Evolutionary conservation across 306 rosid genomes (phyloP).

Genomic region (Glycyrrhiza uralensis): DNA sequence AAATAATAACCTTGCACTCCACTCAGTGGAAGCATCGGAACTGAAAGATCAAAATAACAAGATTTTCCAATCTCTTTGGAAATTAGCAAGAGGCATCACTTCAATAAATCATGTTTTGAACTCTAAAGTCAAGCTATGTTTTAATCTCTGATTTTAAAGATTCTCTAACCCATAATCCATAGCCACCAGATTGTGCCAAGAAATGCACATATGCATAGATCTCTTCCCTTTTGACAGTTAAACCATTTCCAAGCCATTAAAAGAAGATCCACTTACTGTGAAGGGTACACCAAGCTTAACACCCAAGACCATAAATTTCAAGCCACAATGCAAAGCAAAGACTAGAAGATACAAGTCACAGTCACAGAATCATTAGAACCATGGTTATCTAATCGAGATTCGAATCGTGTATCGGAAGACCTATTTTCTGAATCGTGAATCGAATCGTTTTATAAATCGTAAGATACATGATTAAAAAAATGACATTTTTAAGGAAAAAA

Average conservation of each 20-base stretch:
- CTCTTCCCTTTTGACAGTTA: background rate
- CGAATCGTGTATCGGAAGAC: no score
- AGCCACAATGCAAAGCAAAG: background rate
- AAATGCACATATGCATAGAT: background rate
- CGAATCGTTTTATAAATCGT: no score
- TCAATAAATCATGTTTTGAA: background rate
- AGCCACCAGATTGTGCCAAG: background rate
- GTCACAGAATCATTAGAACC: background rate
- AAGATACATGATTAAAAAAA: no score
- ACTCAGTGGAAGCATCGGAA: background rate
- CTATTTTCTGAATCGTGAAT: no score
- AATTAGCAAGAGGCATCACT: background rate
- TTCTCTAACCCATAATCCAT: background rate
- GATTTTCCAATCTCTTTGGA: background rate
- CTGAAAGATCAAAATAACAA: background rate
- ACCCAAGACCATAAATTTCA: conserved; percentile 1
- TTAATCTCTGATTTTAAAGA: background rate
- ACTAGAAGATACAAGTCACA: background rate
- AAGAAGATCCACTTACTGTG: background rate
- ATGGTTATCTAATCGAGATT: no score
- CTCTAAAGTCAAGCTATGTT: background rate
- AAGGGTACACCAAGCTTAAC: background rate
- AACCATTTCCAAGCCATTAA: background rate
- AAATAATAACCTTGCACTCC: background rate
- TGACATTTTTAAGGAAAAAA: no score